Conservation (phyloP, 2,329 filamentous ascomycete species). For the Colletotrichum brevisporum region DNA sequence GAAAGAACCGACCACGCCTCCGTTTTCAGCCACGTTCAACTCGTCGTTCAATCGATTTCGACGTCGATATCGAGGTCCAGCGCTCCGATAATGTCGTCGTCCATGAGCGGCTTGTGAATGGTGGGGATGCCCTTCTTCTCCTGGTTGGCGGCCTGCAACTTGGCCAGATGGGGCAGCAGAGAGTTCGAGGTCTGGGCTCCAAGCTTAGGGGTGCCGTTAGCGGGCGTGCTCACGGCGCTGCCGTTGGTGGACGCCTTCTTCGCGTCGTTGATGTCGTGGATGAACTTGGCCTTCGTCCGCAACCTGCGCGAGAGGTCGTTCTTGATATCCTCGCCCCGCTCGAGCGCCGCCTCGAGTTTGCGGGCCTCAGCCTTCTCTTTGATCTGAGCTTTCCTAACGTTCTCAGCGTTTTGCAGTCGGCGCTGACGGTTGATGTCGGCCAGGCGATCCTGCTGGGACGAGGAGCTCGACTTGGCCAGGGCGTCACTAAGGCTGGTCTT, state of each 20-base stretch:
- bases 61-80: slow-evolving; percentile 94
- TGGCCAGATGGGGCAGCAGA: slow-evolving; percentile 67
- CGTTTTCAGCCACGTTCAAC: too few relatives aligned
- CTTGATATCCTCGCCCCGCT: slow-evolving; percentile 73
- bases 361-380: slow-evolving; percentile 79
- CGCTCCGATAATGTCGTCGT: slow-evolving; percentile 92
- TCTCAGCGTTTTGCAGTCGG: slow-evolving; percentile 86
- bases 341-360: slow-evolving; percentile 72
- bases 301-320: slow-evolving; percentile 74
- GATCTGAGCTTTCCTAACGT: slow-evolving; percentile 90
- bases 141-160: slow-evolving; percentile 65
- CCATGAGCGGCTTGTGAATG: slow-evolving; percentile 84
- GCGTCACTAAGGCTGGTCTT: slow-evolving; percentile 71
- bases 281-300: slow-evolving; percentile 77
- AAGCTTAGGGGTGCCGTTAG: slow-evolving; percentile 65
- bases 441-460: slow-evolving; percentile 83
- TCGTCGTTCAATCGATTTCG: slow-evolving; percentile 72
- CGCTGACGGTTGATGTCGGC: slow-evolving; percentile 88
- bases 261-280: slow-evolving; percentile 71
- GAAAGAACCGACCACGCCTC: background rate
- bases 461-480: slow-evolving; percentile 67
- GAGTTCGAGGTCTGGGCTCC: slow-evolving; percentile 56
- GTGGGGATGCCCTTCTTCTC: slow-evolving; percentile 75
- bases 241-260: slow-evolving; percentile 51
- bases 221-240: slow-evolving; percentile 66